Percentiles rank a stretch among this genome's conserved stretches.
phyloP scores from a whole-genome alignment of 2,329 filamentous ascomycete species.

The Aspergillus aculeatus region DNA sequence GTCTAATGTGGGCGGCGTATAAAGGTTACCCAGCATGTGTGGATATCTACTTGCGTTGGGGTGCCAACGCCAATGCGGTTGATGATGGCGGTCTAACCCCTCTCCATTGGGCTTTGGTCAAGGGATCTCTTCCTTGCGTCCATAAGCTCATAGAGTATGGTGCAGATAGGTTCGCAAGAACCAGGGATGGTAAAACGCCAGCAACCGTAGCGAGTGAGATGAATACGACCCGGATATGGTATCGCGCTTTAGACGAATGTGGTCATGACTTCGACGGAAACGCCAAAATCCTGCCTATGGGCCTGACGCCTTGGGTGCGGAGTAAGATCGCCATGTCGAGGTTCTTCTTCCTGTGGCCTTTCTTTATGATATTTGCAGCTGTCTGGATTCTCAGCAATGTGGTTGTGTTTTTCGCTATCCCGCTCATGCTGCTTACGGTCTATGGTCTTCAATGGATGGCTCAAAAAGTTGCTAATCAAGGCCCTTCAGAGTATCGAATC shows the following conservation, averaged over 20 bases:
- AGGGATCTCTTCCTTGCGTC: slow-evolving; percentile 84
- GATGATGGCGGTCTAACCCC: slow-evolving; percentile 95
- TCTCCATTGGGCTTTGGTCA: slow-evolving; percentile 93
- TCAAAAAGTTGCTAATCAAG: slow-evolving; percentile 75
- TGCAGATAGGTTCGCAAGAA: slow-evolving; percentile 87
- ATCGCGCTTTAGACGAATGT: slow-evolving; percentile 75
- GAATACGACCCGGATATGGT: slow-evolving; percentile 80
- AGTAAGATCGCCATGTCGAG: slow-evolving; percentile 75
- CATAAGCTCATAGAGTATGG: slow-evolving; percentile 95
- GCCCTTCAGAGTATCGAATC: slow-evolving; percentile 81
- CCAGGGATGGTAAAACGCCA: slow-evolving; percentile 85
- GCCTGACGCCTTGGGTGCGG: slow-evolving; percentile 70
- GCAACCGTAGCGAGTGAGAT: slow-evolving; percentile 83
- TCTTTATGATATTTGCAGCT: slow-evolving; percentile 69
- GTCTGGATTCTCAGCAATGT: slow-evolving; percentile 71
- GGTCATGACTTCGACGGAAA: slow-evolving; percentile 80
- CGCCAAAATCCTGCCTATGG: slow-evolving; percentile 67
- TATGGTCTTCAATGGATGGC: slow-evolving; percentile 71
- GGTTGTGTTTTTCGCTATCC: slow-evolving; percentile 73
- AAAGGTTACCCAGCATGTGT: slow-evolving; percentile 93
- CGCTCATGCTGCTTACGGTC: slow-evolving; percentile 65
- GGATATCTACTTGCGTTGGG: slow-evolving; percentile 90
- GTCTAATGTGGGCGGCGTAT: slow-evolving; percentile 98
- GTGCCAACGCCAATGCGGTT: slow-evolving; percentile 83
- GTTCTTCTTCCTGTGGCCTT: slow-evolving; percentile 89